A percentile compares a stretch with the other conserved stretches of the same genome.
These are phyloP conservation scores for Sutorius australiensis DNA, from an alignment of 768 basidiomycete species.

Conservation along the genomic window DNA sequence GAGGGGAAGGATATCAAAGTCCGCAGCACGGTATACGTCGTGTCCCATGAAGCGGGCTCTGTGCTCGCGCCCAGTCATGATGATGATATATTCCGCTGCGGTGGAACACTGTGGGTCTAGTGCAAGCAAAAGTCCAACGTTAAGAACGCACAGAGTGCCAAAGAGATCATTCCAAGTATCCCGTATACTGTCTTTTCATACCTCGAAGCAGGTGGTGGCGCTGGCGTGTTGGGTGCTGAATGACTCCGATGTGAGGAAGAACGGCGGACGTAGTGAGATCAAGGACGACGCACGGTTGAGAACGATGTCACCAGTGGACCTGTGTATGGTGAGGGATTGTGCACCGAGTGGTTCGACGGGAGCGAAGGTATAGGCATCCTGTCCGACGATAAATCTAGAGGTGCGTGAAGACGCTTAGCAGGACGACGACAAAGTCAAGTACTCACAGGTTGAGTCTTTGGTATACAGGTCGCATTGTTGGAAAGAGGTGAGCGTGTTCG, in stretches of 20 bases:
- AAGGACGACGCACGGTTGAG: conserved; percentile 54
- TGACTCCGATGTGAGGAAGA: neutral
- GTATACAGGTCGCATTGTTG: conserved; percentile 72
- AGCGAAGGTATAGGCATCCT: conserved; percentile 77
- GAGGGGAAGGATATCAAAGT: conserved; percentile 89
- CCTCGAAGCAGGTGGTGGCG: conserved; percentile 54
- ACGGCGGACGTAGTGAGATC: neutral
- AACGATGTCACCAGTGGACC: conserved; percentile 70
- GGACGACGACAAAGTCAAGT: conserved; percentile 11
- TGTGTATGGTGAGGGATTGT: conserved; percentile 66
- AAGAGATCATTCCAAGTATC: conserved; percentile 71
- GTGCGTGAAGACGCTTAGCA: neutral
- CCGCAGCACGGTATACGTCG: conserved; percentile 84
- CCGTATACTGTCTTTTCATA: conserved; percentile 68
- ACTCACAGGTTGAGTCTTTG: conserved; percentile 69
- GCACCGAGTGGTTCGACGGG: conserved; percentile 58
- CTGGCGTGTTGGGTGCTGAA: conserved; percentile 50
- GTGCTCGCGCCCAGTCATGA: conserved; percentile 79
- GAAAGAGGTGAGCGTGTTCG: conserved; percentile 16
- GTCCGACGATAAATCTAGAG: conserved; percentile 60
- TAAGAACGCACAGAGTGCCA: conserved; percentile 61
- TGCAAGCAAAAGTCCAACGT: neutral
- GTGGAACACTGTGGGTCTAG: neutral
- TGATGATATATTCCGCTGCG: conserved; percentile 88
- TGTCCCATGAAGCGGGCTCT: conserved; percentile 78